Base-by-base conservation (phyloP, 345 rosid species). In the Diplotaxis tenuifolia region DNA sequence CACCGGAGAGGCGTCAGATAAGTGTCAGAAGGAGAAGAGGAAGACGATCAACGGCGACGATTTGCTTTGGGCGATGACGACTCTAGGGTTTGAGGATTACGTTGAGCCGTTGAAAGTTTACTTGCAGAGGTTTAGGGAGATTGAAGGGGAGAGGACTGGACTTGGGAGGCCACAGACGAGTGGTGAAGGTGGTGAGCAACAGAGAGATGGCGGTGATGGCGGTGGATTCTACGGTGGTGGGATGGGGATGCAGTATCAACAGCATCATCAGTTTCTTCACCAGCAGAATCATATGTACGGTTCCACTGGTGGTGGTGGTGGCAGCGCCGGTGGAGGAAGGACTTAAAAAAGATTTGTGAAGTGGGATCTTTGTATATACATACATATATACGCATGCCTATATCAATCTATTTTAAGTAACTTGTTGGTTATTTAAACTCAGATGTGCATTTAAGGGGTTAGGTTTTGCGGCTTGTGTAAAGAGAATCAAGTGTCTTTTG, bases 1-100 rank as follows among this genome's bases (percentile, higher is more conserved):
- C 58, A 88, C 94, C 7, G 94, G 94, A 21, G 94, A 86, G 73
- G 94, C 94, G 0, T 88, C 94, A 0, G 94, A 88, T 70, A 88
- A 88, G 89, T 88, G 94, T 73, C 89, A 86, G 72, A 75, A 87
- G 19, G 93, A 88, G 86, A 88, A 88, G 83, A 53, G 93, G 80
- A 88, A 88, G 83, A 88, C 93, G 4, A 83, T 88, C 79, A 88
- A 88, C 78, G 93, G 93, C 0, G 93, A 88, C 20, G 82, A 79
- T 50, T 60, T 79, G 75, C 75, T 79, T 0, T 79, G 82, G 82
- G 82, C 82, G 8, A 88, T 86, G 94, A 86, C 94, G 7, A 88
- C 94, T 14, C 76, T 86, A 16, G 94, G 94, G 21, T 88, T 88
- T 57, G 89, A 88, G 71, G 89, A 88, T 12, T 88, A 86, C n/a